These are phyloP conservation scores for Brassica hybrid DNA, from an alignment of 441 rosid genomes.

Conservation along the genomic window DNA sequence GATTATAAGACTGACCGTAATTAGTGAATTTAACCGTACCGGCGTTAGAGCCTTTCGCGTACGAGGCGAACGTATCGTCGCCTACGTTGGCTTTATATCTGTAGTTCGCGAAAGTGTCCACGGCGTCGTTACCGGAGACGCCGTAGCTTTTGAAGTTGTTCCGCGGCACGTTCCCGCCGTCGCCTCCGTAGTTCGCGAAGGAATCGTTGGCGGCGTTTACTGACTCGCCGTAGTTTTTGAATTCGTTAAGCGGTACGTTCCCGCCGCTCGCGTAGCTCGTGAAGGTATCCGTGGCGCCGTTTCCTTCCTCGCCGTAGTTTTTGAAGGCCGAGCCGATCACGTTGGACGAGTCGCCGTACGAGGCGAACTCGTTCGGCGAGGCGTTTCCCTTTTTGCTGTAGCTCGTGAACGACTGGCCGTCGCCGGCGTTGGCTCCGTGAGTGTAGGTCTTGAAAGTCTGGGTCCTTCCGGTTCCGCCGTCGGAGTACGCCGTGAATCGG, in stretches of 20 bases:
- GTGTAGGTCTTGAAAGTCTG: conserved; percentile 65
- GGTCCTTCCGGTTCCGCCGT: conserved; percentile 52
- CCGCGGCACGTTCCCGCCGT: conserved; percentile 66
- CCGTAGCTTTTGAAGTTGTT: conserved; percentile 79
- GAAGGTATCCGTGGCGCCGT: background rate
- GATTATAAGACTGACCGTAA: conserved; percentile 86
- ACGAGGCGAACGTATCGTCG: conserved; percentile 75
- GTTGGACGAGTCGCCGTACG: conserved; percentile 68
- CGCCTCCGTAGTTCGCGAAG: conserved; percentile 74
- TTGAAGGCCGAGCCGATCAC: conserved; percentile 73
- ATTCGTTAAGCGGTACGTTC: background rate
- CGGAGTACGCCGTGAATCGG: conserved; percentile 65
- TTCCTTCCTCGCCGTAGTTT: conserved; percentile 19
- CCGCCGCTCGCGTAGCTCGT: conserved; percentile 1
- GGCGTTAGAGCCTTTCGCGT: conserved; percentile 64
- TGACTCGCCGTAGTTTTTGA: conserved; percentile 47
- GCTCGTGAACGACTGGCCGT: conserved; percentile 55
- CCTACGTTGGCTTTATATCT: conserved; percentile 90
- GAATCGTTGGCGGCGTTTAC: conserved; percentile 63
- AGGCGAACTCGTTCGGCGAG: conserved; percentile 53
- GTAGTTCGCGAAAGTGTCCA: conserved; percentile 62
- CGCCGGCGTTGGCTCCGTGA: conserved; percentile 63
- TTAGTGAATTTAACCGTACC: conserved; percentile 67
- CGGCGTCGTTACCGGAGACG: conserved; percentile 48
- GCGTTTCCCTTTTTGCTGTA: conserved; percentile 81